phyloP scores from a whole-genome alignment of 2,329 filamentous ascomycete species.

The Penicillium frequentans region DNA sequence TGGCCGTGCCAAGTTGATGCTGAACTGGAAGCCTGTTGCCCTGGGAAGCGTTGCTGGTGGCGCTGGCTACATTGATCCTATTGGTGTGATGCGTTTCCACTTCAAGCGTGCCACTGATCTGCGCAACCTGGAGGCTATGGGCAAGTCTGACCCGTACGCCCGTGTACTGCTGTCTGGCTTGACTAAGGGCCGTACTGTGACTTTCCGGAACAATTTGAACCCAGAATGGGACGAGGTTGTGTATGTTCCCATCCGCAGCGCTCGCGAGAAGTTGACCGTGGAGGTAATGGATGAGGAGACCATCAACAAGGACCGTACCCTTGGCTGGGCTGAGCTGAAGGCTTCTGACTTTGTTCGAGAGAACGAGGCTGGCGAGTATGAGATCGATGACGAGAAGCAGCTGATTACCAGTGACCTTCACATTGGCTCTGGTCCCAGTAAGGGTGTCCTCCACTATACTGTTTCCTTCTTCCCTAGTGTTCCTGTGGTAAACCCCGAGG shows the following conservation, averaged over 20 bases:
- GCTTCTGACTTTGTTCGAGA: slow-evolving; percentile 77
- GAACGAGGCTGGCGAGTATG: slow-evolving; percentile 76
- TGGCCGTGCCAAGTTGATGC: slow-evolving; percentile 83
- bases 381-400: slow-evolving; percentile 74
- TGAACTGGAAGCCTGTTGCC: slow-evolving; percentile 94
- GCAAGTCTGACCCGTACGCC: slow-evolving; percentile 95
- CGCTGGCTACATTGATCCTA: slow-evolving; percentile 86
- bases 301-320: slow-evolving; percentile 82
- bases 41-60: slow-evolving; percentile 74
- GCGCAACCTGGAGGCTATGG: slow-evolving; percentile 89
- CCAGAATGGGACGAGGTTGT: slow-evolving; percentile 95
- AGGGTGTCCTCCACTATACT: slow-evolving; percentile 80
- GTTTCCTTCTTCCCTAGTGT: slow-evolving; percentile 88
- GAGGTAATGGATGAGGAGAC: slow-evolving; percentile 98
- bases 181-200: slow-evolving; percentile 88
- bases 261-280: slow-evolving; percentile 77
- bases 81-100: slow-evolving; percentile 93
- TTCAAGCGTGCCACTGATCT: slow-evolving; percentile 80
- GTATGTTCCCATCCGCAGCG: slow-evolving; percentile 85
- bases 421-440: slow-evolving; percentile 69
- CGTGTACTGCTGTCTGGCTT: slow-evolving; percentile 86
- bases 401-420: slow-evolving; percentile 67
- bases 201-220: slow-evolving; percentile 92
- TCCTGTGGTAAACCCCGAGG: slow-evolving; percentile 85
- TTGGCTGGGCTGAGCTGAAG: slow-evolving; percentile 77